Conservation (phyloP, 1,284 basidiomycete genomes). For the Marasmius sp. region DNA sequence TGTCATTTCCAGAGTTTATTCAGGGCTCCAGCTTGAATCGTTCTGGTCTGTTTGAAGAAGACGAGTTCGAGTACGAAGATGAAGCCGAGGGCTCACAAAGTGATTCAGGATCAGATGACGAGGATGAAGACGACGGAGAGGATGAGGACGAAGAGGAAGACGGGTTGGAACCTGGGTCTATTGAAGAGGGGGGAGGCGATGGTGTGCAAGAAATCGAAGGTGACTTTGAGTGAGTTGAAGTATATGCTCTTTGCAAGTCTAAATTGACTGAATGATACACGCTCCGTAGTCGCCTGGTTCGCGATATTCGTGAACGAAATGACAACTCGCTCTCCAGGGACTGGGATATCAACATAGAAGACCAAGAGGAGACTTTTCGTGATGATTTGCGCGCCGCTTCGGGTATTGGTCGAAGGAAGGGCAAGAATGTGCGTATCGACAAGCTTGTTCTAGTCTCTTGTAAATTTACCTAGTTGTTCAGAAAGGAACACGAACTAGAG, state of each 20-base stretch:
- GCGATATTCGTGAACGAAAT: conserved; percentile 56
- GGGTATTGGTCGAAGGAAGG: conserved; percentile 59
- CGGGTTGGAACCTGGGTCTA: background rate
- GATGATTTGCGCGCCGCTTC: conserved; percentile 71
- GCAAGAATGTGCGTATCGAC: conserved; percentile 37
- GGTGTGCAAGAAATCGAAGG: conserved; percentile 44
- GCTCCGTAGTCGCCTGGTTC: conserved; percentile 55
- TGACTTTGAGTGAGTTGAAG: conserved; percentile 42
- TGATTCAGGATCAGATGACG: background rate
- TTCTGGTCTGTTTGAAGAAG: background rate
- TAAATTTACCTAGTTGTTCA: conserved; percentile 13
- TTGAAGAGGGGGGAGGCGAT: background rate
- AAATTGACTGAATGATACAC: background rate
- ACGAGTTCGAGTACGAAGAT: background rate
- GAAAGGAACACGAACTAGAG: conserved; percentile 21
- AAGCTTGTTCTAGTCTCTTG: background rate
- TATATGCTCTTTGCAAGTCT: background rate
- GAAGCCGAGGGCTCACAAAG: background rate
- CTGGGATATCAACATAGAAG: conserved; percentile 69
- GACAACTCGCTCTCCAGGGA: conserved; percentile 53
- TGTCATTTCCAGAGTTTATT: background rate
- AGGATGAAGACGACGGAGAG: conserved; percentile 18
- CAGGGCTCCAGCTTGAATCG: background rate
- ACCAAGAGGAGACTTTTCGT: conserved; percentile 64
- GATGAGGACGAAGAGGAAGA: conserved; percentile 16